Evolutionary conservation across 1,139 yeast genomes (phyloP).

Genomic region (Protomyces macrosporus): DNA sequence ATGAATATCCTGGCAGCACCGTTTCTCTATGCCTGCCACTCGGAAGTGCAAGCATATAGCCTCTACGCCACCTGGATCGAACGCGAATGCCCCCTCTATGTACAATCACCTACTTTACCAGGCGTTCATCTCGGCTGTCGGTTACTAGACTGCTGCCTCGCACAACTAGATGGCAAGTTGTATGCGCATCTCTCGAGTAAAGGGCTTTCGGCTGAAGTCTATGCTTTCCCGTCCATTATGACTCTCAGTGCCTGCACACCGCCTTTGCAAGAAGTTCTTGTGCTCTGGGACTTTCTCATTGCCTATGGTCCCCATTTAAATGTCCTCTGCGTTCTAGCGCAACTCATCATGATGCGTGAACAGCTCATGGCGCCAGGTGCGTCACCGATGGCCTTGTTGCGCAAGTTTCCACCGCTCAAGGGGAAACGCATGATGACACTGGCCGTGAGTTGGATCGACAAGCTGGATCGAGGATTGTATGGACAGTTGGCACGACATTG

Average conservation of each 20-base stretch:
- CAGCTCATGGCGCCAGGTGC: constrained; percentile 16
- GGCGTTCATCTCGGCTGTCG: constrained; percentile 77
- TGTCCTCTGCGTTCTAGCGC: constrained; percentile 77
- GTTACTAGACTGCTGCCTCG: constrained; percentile 62
- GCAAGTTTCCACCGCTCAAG: constrained; percentile 20
- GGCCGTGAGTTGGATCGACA: constrained; percentile 70
- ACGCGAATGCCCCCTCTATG: constrained; percentile 67
- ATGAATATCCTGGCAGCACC: constrained; percentile 87
- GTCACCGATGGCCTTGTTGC: constrained; percentile 18
- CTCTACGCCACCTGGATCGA: constrained; percentile 57
- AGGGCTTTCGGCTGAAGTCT: constrained; percentile 70
- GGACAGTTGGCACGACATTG: constrained; percentile 68
- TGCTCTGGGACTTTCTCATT: constrained; percentile 83
- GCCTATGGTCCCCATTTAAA: constrained; percentile 92
- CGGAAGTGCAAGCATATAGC: constrained; percentile 83
- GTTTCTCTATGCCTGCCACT: constrained; percentile 64
- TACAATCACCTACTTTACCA: constrained; percentile 60
- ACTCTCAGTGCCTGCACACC: constrained; percentile 90
- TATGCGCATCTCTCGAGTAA: constrained; percentile 57
- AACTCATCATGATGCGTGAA: constrained; percentile 53
- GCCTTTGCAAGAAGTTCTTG: constrained; percentile 66
- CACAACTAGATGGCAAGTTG: constrained; percentile 67
- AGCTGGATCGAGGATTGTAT: constrained; percentile 63
- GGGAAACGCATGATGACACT: constrained; percentile 6
- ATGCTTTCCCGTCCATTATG: constrained; percentile 82